phyloP scores from a whole-genome alignment of 1,284 basidiomycete genomes.

The Microbotryomycetes sp. region DNA sequence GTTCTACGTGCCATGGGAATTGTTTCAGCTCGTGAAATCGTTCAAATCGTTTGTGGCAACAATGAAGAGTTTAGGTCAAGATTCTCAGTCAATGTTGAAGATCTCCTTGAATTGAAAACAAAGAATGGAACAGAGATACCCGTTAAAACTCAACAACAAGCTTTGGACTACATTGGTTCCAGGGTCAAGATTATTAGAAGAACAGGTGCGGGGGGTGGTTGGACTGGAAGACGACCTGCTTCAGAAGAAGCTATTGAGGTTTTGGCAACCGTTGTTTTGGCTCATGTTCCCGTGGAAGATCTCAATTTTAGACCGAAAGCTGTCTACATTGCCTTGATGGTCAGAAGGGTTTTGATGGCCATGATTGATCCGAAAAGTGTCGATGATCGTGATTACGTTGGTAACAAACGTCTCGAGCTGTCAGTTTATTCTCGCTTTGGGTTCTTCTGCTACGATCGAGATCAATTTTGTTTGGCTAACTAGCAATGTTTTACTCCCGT shows the following conservation, averaged over 20 bases:
- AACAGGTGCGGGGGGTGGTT: conserved; percentile 49
- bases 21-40: conserved; percentile 95
- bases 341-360: conserved; percentile 88
- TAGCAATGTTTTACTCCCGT: background rate
- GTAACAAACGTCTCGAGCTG: conserved; percentile 98
- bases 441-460: background rate
- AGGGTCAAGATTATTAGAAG: conserved; percentile 83
- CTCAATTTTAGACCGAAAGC: conserved; percentile 92
- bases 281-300: conserved; percentile 87
- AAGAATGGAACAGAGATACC: conserved; percentile 21
- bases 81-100: conserved; percentile 90
- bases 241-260: conserved; percentile 95
- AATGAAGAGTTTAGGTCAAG: conserved; percentile 81
- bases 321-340: conserved; percentile 98
- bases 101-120: conserved; percentile 62
- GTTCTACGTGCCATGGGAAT: conserved; percentile 95
- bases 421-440: conserved; percentile 46
- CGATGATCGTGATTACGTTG: conserved; percentile 98
- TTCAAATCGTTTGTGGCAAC: conserved; percentile 87
- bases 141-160: conserved; percentile 85
- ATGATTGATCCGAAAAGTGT: conserved; percentile 96
- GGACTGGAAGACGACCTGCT: conserved; percentile 64
- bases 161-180: conserved; percentile 89
- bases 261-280: conserved; percentile 91
- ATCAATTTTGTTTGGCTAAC: no score